phyloP scores from a whole-genome alignment of 805 yeast genomes.

The Wickerhamiella musiphila region DNA sequence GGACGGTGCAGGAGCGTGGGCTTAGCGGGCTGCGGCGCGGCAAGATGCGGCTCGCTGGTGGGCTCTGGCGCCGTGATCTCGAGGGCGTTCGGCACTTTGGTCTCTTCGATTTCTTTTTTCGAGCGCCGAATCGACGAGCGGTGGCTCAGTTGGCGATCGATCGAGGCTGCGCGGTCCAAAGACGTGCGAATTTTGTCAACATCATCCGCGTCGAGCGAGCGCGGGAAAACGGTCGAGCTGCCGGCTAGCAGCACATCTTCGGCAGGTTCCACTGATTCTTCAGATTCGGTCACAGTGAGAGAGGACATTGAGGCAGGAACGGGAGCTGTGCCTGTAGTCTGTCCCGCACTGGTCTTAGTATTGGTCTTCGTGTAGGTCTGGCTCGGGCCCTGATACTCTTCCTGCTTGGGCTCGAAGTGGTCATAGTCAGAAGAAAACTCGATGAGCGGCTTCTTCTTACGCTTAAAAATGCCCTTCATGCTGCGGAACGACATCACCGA shows the following conservation, averaged over 20 bases:
- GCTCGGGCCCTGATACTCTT: no score
- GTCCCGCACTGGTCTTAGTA: no score
- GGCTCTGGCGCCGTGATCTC: slow-evolving; percentile 11
- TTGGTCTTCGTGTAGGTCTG: no score
- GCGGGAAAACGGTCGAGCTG: slow-evolving; percentile 21
- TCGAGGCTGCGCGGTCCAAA: slow-evolving; percentile 20
- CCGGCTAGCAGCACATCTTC: slow-evolving; percentile 12
- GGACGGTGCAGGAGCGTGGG: slow-evolving; percentile 1
- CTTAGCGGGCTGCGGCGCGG: neutral
- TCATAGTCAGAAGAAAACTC: no score
- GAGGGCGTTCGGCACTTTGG: slow-evolving; percentile 18
- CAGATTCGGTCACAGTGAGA: no score
- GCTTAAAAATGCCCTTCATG: slow-evolving; percentile 5
- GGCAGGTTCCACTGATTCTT: no score
- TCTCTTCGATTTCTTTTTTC: slow-evolving; percentile 10
- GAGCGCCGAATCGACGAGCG: slow-evolving; percentile 5
- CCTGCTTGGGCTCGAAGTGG: no score
- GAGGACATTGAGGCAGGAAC: no score
- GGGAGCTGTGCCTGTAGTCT: no score
- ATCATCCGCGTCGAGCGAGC: slow-evolving; percentile 18
- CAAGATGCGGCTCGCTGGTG: slow-evolving; percentile 1
- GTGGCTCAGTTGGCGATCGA: slow-evolving; percentile 20
- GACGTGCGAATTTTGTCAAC: slow-evolving; percentile 21
- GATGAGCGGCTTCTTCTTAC: neutral
- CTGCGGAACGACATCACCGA: slow-evolving; percentile 16